phyloP scores from a whole-genome alignment of 2,329 filamentous ascomycete species.

The Zasmidium cellare region DNA sequence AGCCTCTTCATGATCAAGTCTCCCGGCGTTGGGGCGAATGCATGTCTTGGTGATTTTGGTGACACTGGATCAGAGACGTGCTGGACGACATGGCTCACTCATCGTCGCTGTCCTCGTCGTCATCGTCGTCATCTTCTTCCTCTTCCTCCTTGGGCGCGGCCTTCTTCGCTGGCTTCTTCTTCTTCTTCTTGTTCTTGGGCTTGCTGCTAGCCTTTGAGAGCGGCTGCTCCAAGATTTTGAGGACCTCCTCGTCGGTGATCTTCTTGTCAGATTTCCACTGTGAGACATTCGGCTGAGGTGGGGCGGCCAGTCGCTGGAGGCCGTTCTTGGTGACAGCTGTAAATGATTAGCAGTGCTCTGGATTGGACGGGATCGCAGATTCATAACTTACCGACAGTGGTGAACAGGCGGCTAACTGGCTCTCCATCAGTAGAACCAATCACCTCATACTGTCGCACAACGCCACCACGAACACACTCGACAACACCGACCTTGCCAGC shows the following conservation, averaged over 20 bases:
- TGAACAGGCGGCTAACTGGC: conserved; percentile 82
- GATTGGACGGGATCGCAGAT: conserved; percentile 1
- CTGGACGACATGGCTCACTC: conserved; percentile 11
- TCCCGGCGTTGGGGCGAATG: background rate
- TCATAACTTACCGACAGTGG: conserved; percentile 77
- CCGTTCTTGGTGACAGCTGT: conserved; percentile 97
- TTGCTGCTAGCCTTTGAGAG: conserved; percentile 62
- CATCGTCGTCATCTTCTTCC: conserved; percentile 31
- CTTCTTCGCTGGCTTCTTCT: conserved; percentile 80
- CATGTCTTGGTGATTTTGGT: background rate
- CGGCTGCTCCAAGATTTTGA: conserved; percentile 90
- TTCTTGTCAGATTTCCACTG: conserved; percentile 96
- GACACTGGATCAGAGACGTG: background rate
- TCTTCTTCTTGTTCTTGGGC: conserved; percentile 88
- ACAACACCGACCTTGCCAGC: conserved; percentile 93
- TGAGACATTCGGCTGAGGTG: conserved; percentile 72
- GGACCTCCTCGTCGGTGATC: conserved; percentile 91
- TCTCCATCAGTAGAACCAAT: conserved; percentile 89
- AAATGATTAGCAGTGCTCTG: conserved; percentile 15
- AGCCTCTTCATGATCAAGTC: background rate
- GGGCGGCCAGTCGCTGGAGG: conserved; percentile 77
- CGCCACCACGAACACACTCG: conserved; percentile 89
- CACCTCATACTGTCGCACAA: conserved; percentile 94
- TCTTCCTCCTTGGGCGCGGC: conserved; percentile 23
- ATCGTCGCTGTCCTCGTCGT: conserved; percentile 29